A percentile compares a stretch with the other conserved stretches of the same genome.
These are phyloP conservation scores for Raphanus sativus DNA, from an alignment of 345 rosid genomes.

Conservation along the genomic window DNA sequence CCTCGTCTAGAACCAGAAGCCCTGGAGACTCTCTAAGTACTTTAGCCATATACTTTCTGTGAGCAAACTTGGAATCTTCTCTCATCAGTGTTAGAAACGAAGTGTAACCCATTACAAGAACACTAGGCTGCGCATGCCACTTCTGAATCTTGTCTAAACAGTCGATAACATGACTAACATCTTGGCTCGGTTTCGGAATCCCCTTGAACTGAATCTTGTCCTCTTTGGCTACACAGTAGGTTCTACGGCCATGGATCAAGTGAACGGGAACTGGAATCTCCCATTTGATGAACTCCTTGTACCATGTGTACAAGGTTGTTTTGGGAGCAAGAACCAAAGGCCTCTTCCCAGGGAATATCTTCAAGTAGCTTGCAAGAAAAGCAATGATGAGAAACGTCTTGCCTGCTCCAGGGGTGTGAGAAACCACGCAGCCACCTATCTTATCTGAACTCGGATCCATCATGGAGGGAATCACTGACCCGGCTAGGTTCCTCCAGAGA, in stretches of 20 bases:
- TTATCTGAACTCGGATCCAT: slow-evolving; percentile 55
- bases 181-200: slow-evolving; percentile 62
- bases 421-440: slow-evolving; percentile 85
- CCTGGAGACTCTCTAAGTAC: slow-evolving; percentile 90
- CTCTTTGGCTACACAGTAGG: slow-evolving; percentile 57
- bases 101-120: slow-evolving; percentile 96
- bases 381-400: slow-evolving; percentile 89
- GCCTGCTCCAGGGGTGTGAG: slow-evolving; percentile 93
- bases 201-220: slow-evolving; percentile 45
- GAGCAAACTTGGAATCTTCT: slow-evolving; percentile 76
- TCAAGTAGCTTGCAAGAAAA: slow-evolving; percentile 83
- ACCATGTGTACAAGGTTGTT: slow-evolving; percentile 92
- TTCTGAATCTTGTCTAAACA: slow-evolving; percentile 87
- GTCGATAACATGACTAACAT: slow-evolving; percentile 86
- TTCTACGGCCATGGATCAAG: slow-evolving; percentile 79
- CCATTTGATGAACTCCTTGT: slow-evolving; percentile 96
- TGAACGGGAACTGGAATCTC: slow-evolving; percentile 78
- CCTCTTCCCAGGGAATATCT: slow-evolving; percentile 76
- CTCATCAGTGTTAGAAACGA: slow-evolving; percentile 85
- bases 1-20: slow-evolving; percentile 77
- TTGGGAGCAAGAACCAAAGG: slow-evolving; percentile 92
- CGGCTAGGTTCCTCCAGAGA: slow-evolving; percentile 78
- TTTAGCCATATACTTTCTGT: slow-evolving; percentile 80
- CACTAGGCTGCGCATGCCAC: slow-evolving; percentile 89
- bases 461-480: slow-evolving; percentile 57